phyloP scores from a whole-genome alignment of 225 moss, liverwort and hornwort species.

The Marchantia paleacea region DNA sequence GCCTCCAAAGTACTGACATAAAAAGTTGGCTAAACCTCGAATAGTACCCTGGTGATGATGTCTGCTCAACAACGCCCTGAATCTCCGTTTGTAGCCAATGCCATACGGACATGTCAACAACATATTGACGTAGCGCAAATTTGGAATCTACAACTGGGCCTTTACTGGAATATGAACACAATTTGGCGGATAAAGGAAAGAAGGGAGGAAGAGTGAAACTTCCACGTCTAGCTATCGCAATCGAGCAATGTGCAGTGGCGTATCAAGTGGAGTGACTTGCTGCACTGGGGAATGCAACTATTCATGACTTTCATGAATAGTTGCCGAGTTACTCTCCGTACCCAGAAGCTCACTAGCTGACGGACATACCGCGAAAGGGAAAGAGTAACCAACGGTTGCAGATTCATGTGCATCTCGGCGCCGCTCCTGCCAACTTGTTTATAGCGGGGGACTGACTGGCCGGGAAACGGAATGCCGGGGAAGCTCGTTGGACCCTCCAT shows the following conservation, averaged over 20 bases:
- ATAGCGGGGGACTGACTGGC: neutral
- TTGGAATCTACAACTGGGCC: too few species aligned
- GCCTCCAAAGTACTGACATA: too few species aligned
- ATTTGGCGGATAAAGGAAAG: too few species aligned
- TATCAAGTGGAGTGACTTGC: neutral
- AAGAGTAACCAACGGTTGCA: neutral
- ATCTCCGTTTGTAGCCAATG: too few species aligned
- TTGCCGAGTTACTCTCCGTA: neutral
- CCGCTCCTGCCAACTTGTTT: neutral
- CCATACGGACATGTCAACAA: too few species aligned
- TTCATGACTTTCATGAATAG: neutral
- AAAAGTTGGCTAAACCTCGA: too few species aligned
- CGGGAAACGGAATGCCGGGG: neutral
- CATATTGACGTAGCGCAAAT: too few species aligned
- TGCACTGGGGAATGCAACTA: neutral
- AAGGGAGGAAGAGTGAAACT: too few species aligned
- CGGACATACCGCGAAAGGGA: neutral
- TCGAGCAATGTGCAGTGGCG: neutral
- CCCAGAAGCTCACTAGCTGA: neutral
- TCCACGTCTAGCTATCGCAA: neutral
- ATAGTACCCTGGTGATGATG: too few species aligned
- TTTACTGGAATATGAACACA: too few species aligned
- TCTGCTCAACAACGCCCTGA: too few species aligned
- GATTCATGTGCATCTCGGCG: neutral
- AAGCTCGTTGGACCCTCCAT: neutral